Evolutionary conservation across 257 asterid species (phyloP), one percentile per base, ranked within the genome.

Genomic region (Nicotiana sylvestris): DNA sequence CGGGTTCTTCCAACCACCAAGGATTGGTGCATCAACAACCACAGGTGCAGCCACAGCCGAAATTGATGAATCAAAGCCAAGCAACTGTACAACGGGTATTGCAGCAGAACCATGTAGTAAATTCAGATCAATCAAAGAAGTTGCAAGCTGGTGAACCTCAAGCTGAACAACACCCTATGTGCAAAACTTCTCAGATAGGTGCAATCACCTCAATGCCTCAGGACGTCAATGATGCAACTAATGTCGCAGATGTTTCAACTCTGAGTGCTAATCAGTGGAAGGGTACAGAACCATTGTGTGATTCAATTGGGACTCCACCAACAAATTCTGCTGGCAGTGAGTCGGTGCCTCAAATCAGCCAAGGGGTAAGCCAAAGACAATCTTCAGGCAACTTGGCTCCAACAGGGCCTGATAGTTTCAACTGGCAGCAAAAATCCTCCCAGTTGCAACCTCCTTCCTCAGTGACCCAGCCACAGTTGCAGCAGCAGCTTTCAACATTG

Each of bases 321-420:
- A 82, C 90, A 61, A 89, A 86, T 81, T 74, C 89, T 65, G 69
- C 87, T 85, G 82, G 85, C 51, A 84, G 83, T 69, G 95, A 88
- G 67, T 81, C 92, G 33, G 82, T 61, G 29, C 85, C 91, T 62
- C 91, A 88, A 83, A 88, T 70, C 74, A 83, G 90, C 72, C 92
- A 83, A 83, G 92, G 92, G 81, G 81, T 83, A 82, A 89, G 86
- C 83, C 91, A 86, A 84, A 90, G 92, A 85, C 90, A 66, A 56
- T 85, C 92, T 72, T 81, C 92, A 33, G 84, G 90, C 58, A 84
- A 86, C 86, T 67, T 89, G 77, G 84, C 88, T 64, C 79, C 88
- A 79, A 70, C 70, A 82, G 89, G 88, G 83, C 90, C 89, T 80
- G 97, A 93, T 69, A 81, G 80, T 86, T 64, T 87, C 76, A 91